Evolutionary conservation across 805 yeast species (phyloP).

Genomic region (Kluyveromyces wickerhamii): DNA sequence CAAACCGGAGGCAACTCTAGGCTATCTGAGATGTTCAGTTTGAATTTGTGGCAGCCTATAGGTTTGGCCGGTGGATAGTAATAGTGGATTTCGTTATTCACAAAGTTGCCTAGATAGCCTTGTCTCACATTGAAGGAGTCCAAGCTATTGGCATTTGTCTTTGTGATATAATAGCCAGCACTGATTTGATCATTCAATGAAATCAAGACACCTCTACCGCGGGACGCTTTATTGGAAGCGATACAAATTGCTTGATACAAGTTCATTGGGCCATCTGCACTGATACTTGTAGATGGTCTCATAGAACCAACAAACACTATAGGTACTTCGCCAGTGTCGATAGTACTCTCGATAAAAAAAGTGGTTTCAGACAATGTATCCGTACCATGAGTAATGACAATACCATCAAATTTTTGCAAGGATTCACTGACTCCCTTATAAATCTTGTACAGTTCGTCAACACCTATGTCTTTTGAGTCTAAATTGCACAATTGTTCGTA

Average conservation of each 20-base stretch:
- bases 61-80: slow-evolving; percentile 58
- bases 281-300: slow-evolving; percentile 65
- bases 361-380: slow-evolving; percentile 64
- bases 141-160: slow-evolving; percentile 60
- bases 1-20: slow-evolving; percentile 34
- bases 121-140: slow-evolving; percentile 67
- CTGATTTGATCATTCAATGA: slow-evolving; percentile 62
- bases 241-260: slow-evolving; percentile 61
- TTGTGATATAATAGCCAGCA: slow-evolving; percentile 62
- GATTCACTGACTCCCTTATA: slow-evolving; percentile 40
- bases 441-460: slow-evolving; percentile 37
- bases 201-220: slow-evolving; percentile 54
- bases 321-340: slow-evolving; percentile 41
- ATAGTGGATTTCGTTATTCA: slow-evolving; percentile 55
- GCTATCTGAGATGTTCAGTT: slow-evolving; percentile 25
- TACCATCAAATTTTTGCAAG: slow-evolving; percentile 43
- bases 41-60: slow-evolving; percentile 38
- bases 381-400: slow-evolving; percentile 66
- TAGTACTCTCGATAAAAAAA: slow-evolving; percentile 47
- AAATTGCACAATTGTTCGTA: slow-evolving; percentile 57
- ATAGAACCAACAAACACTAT: slow-evolving; percentile 65
- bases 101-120: slow-evolving; percentile 64
- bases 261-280: slow-evolving; percentile 70
- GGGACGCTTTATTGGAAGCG: slow-evolving; percentile 44
- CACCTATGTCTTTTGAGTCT: slow-evolving; percentile 51